Base-by-base conservation (phyloP, 2,329 filamentous ascomycete species). In the Botrytis aclada region DNA sequence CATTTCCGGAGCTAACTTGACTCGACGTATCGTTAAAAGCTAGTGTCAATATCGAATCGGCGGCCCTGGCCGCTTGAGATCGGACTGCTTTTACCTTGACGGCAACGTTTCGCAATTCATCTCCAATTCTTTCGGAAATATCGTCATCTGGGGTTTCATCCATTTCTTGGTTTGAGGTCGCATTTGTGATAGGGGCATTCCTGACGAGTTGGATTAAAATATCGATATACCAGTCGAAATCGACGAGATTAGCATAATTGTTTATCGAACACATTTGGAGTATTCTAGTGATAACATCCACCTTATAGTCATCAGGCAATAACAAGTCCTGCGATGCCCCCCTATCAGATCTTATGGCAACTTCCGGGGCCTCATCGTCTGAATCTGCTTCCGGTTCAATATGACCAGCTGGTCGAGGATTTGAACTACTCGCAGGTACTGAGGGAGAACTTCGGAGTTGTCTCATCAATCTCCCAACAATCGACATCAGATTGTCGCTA, bases 151-250 rank as follows among this genome's bases (percentile, higher is more conserved):
- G 69, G 16, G 65, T 54, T 34, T 77, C 70, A n/a, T 70, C 74
- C 9, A 43, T 16, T 16, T 67, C 73, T 37, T 72, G 54, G 20
- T 70, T 61, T 37, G 78, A 77, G 20, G 78, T 77, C 22, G 79
- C 75, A 56, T 84, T 83, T 64, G 86, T 83, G n/a, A 84, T 77
- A 0, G 84, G 92, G 32, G 91, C 85, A 83, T 93, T 86, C 80
- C 91, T 90, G 58, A 98, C 89, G 22, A 99, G 87, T 80, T 97
- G 94, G 8, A 93, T 92, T 43, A 99, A 84, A 41, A 97, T 89
- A 77, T 96, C 93, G 76, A 98, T 92, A 81, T 98, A 98, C 96
- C 96, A 99, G 77, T 98, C 95, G 81, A 99, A 99, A 80, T 99
- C 95, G 70, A 87, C 84, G 65, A 99, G 86, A 79, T 94, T 93